Percentiles rank a stretch among this genome's conserved stretches.
These are phyloP conservation scores for Bothriochloa decipiens DNA, from an alignment of 176 grass and related monocot species.

Conservation along the genomic window DNA sequence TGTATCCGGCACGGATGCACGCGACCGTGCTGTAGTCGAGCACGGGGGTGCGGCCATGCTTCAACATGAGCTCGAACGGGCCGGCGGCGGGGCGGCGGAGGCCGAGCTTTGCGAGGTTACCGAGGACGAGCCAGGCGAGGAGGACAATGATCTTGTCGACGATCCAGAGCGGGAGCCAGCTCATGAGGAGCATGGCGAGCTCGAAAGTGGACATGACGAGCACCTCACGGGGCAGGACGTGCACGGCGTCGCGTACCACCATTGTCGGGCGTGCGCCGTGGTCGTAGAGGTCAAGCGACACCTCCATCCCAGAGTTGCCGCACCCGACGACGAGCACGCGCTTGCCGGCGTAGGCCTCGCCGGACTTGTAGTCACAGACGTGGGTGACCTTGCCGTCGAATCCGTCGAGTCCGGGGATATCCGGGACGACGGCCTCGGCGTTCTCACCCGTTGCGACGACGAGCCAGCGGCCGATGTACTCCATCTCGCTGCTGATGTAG, in stretches of 20 bases:
- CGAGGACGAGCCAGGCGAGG: slow-evolving; percentile 69
- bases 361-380: slow-evolving; percentile 68
- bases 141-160: slow-evolving; percentile 70
- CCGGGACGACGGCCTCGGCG: slow-evolving; percentile 59
- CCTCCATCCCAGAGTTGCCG: slow-evolving; percentile 88
- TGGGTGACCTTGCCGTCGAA: slow-evolving; percentile 57
- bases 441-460: slow-evolving; percentile 87
- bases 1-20: slow-evolving; percentile 57
- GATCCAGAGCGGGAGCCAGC: slow-evolving; percentile 80
- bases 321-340: slow-evolving; percentile 78
- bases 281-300: slow-evolving; percentile 82
- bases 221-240: slow-evolving; percentile 78
- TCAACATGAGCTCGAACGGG: slow-evolving; percentile 73
- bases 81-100: slow-evolving; percentile 63
- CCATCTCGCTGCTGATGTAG: slow-evolving; percentile 24
- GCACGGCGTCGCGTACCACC: slow-evolving; percentile 82
- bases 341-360: slow-evolving; percentile 57
- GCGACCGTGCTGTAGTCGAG: slow-evolving; percentile 65
- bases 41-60: slow-evolving; percentile 65
- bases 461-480: slow-evolving; percentile 86
- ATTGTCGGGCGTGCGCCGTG: slow-evolving; percentile 62
- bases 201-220: slow-evolving; percentile 80
- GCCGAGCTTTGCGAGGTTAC: slow-evolving; percentile 55
- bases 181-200: slow-evolving; percentile 69
- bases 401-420: slow-evolving; percentile 50